Conservation (phyloP, 345 rosid genomes). For the Xanthoceras sorbifolium region DNA sequence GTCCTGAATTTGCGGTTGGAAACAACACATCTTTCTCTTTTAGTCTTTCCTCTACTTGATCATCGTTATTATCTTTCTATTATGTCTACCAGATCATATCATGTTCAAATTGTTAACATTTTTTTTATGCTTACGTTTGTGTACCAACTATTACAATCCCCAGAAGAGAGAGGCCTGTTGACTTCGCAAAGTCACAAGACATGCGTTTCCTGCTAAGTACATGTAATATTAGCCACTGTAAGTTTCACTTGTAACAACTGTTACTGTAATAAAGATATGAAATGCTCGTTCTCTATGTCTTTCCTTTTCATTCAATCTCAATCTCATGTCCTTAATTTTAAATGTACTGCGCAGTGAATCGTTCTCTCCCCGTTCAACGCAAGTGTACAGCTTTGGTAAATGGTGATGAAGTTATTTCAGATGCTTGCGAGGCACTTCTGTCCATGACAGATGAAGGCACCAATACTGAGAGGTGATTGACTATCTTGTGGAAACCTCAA, state of each 20-base stretch:
- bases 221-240: conserved; percentile 61
- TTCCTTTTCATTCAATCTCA: conserved; percentile 21
- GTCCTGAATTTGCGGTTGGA: conserved; percentile 78
- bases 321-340: conserved; percentile 23
- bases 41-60: conserved; percentile 6
- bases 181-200: conserved; percentile 80
- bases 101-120: conserved; percentile 23
- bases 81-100: neutral
- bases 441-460: conserved; percentile 35
- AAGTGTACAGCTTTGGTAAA: conserved; percentile 34
- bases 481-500: neutral
- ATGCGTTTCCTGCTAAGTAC: conserved; percentile 74
- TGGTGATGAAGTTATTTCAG: conserved; percentile 37
- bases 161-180: conserved; percentile 82
- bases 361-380: conserved; percentile 36
- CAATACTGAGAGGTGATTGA: conserved; percentile 34
- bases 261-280: neutral
- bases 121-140: conserved; percentile 15
- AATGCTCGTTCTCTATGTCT: no score
- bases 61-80: conserved; percentile 3
- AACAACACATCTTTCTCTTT: conserved; percentile 16
- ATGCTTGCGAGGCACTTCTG: conserved; percentile 30
- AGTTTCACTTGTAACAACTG: conserved; percentile 29
- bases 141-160: conserved; percentile 19
- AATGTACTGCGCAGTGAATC: conserved; percentile 52